Evolutionary conservation across 805 yeast species (phyloP).

Genomic region (Candida yuanshanica): DNA sequence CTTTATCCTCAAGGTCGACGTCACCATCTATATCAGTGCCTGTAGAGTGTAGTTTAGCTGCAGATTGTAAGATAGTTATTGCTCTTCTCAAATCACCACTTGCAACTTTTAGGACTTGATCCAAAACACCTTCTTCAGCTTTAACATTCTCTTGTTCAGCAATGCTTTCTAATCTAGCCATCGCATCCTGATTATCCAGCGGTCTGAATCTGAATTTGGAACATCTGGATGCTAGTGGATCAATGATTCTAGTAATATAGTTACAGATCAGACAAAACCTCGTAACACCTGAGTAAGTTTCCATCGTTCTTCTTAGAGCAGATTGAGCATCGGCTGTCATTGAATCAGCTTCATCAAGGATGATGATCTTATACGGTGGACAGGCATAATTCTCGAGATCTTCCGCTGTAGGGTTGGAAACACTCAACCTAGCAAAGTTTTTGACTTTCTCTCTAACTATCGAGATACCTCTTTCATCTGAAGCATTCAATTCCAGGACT

Average conservation of each 20-base stretch:
- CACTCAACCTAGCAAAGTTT: conserved; percentile 78
- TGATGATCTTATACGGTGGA: conserved; percentile 92
- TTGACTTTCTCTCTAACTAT: conserved; percentile 83
- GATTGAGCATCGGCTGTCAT: conserved; percentile 97
- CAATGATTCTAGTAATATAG: conserved; percentile 93
- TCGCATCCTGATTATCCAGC: conserved; percentile 65
- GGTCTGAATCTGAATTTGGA: conserved; percentile 89
- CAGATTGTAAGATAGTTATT: conserved; percentile 83
- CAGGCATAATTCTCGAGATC: conserved; percentile 79
- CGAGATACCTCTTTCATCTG: conserved; percentile 87
- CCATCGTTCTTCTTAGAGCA: conserved; percentile 95
- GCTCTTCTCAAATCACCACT: conserved; percentile 92
- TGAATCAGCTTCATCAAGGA: conserved; percentile 93
- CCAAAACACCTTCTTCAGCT: conserved; percentile 46
- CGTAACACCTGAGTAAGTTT: conserved; percentile 81
- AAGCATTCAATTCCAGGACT: conserved; percentile 80
- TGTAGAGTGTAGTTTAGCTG: conserved; percentile 48
- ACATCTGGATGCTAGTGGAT: conserved; percentile 94
- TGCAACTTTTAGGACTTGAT: conserved; percentile 63
- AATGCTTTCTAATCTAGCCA: conserved; percentile 59
- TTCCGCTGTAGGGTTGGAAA: conserved; percentile 70
- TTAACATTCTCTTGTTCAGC: conserved; percentile 40
- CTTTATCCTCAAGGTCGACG: conserved; percentile 32
- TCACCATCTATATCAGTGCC: conserved; percentile 17
- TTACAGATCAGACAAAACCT: conserved; percentile 94